Evolutionary conservation across 345 rosid species (phyloP).

Genomic region (Clarkia xantiana): DNA sequence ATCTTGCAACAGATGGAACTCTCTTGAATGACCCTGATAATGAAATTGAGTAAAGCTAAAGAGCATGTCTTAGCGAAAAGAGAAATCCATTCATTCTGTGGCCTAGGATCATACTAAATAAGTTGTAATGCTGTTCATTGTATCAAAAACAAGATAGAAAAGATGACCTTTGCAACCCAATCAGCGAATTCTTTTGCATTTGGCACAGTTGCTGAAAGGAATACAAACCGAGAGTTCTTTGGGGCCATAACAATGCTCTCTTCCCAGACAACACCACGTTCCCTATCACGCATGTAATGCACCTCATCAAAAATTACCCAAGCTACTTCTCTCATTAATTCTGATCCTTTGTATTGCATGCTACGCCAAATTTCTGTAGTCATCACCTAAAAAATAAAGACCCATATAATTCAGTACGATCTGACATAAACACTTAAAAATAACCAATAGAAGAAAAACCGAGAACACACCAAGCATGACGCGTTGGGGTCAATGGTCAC

Average conservation of each 20-base stretch:
- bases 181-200: constrained; percentile 99
- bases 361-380: constrained; percentile 99
- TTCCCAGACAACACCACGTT: constrained; percentile 99
- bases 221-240: constrained; percentile 76
- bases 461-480: constrained; percentile 60
- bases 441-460: neutral
- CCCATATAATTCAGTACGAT: constrained; percentile 4
- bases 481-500: constrained; percentile 95
- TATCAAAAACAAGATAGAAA: neutral
- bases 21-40: too few species aligned
- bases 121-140: neutral
- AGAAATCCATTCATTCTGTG: too few species aligned
- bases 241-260: constrained; percentile 99
- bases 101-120: neutral
- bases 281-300: constrained; percentile 97
- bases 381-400: constrained; percentile 61
- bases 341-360: constrained; percentile 96
- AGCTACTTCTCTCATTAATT: constrained; percentile 83
- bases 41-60: too few species aligned
- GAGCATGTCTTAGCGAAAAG: too few species aligned
- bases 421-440: constrained; percentile 2
- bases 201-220: constrained; percentile 96
- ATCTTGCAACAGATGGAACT: too few species aligned
- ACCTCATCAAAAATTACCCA: constrained; percentile 98
- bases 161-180: constrained; percentile 92